Evolutionary conservation across 345 rosid genomes (phyloP).

Genomic region (Eucalyptus polyanthemos): DNA sequence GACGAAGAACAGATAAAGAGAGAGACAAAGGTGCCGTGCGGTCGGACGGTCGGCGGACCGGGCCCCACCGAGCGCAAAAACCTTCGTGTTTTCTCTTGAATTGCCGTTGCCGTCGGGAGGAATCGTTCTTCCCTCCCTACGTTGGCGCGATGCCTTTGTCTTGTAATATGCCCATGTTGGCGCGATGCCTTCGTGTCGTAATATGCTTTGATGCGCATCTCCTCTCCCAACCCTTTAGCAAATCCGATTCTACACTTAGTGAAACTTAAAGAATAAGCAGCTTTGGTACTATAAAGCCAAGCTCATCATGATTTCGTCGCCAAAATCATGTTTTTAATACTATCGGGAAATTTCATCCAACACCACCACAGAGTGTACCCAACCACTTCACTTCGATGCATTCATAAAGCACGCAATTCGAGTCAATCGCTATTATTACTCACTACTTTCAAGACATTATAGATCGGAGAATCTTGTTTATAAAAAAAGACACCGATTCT

Average conservation of each 20-base stretch:
- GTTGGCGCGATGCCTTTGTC: neutral
- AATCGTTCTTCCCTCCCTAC: neutral
- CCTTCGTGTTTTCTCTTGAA: neutral
- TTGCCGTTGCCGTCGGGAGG: neutral
- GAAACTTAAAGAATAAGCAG: neutral
- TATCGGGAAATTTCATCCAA: neutral
- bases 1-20: neutral
- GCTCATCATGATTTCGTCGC: neutral
- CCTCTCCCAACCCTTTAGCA: too few relatives aligned
- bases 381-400: too few relatives aligned
- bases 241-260: neutral
- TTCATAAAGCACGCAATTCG: too few relatives aligned
- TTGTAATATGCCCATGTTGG: too few relatives aligned
- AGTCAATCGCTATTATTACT: too few relatives aligned
- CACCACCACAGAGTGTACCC: too few relatives aligned
- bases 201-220: neutral
- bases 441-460: too few relatives aligned
- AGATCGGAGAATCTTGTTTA: neutral
- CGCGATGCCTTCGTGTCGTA: neutral
- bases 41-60: neutral
- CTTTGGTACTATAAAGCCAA: neutral
- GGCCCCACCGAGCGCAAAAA: neutral
- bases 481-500: neutral
- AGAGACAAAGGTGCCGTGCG: neutral
- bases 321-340: too few relatives aligned